Evolutionary conservation across 148 eudicot genomes (phyloP).

Genomic region (Vaccinium corymbosum): DNA sequence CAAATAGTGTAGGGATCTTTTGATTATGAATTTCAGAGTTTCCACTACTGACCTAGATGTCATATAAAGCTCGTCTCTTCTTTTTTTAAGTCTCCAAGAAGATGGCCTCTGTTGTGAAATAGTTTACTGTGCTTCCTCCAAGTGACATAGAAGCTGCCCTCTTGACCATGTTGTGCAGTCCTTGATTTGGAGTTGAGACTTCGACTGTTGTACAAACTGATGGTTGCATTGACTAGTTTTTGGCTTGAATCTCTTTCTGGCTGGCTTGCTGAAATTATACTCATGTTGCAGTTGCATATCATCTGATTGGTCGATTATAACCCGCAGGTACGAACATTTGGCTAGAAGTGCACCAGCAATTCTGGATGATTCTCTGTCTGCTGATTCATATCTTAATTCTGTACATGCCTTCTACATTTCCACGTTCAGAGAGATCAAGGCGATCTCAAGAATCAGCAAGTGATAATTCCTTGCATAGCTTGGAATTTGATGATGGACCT

Average conservation of each 20-base stretch:
- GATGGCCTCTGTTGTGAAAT: neutral
- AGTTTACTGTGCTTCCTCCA: neutral
- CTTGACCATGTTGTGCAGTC: neutral
- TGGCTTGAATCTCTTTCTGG: neutral
- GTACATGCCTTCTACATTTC: constrained; percentile 94
- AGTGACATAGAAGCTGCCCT: neutral
- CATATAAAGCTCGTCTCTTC: neutral
- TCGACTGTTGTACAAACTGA: neutral
- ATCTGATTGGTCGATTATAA: constrained; percentile 21
- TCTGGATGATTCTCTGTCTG: constrained; percentile 94
- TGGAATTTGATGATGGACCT: constrained; percentile 77
- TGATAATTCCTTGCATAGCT: constrained; percentile 42
- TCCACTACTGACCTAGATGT: neutral
- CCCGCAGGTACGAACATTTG: constrained; percentile 87
- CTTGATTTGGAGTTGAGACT: neutral
- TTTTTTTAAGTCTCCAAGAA: neutral
- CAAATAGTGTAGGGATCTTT: neutral
- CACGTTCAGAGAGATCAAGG: constrained; percentile 90
- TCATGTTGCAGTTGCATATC: neutral
- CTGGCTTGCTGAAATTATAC: neutral
- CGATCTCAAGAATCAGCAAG: constrained; percentile 54
- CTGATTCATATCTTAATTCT: constrained; percentile 97
- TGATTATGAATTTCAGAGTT: neutral
- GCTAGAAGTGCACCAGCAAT: constrained; percentile 96
- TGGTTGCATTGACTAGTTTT: neutral